phyloP scores from a whole-genome alignment of 768 basidiomycete genomes.

The Pisolithus orientalis region DNA sequence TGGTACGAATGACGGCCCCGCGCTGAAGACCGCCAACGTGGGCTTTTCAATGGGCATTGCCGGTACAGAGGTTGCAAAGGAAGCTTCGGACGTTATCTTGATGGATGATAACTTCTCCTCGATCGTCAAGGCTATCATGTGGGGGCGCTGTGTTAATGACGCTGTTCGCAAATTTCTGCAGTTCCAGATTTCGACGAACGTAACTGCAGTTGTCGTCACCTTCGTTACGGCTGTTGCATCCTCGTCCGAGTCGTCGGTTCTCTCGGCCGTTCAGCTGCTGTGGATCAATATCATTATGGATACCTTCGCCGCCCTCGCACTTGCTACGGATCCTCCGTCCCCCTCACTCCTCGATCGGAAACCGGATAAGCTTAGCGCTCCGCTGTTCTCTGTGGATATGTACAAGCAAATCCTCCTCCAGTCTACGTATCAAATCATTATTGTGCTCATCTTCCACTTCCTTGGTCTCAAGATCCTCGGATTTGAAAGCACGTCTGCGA shows the following conservation, averaged over 20 bases:
- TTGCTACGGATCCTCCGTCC: constrained; percentile 93
- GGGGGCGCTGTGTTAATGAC: constrained; percentile 99
- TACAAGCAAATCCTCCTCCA: constrained; percentile 94
- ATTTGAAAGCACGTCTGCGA: constrained; percentile 29
- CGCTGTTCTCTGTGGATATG: constrained; percentile 91
- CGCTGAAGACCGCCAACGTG: constrained; percentile 91
- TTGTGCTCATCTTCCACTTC: constrained; percentile 90
- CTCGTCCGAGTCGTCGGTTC: constrained; percentile 66
- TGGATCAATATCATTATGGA: constrained; percentile 99
- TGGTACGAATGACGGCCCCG: constrained; percentile 96
- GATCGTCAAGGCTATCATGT: constrained; percentile 96
- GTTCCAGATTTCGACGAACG: constrained; percentile 91
- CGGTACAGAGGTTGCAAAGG: constrained; percentile 97
- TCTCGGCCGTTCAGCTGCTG: constrained; percentile 92
- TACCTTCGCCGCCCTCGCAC: constrained; percentile 94
- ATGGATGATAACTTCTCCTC: constrained; percentile 98
- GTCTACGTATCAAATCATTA: constrained; percentile 75
- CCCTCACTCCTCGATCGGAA: constrained; percentile 76
- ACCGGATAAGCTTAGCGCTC: constrained; percentile 84
- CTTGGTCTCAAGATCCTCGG: constrained; percentile 67
- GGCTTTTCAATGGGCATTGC: constrained; percentile 97
- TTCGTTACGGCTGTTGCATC: constrained; percentile 88
- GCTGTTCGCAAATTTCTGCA: constrained; percentile 96
- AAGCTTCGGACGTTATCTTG: constrained; percentile 97
- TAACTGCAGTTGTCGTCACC: constrained; percentile 92